Conservation (phyloP, 805 yeast genomes). For the Metschnikowia similis region DNA sequence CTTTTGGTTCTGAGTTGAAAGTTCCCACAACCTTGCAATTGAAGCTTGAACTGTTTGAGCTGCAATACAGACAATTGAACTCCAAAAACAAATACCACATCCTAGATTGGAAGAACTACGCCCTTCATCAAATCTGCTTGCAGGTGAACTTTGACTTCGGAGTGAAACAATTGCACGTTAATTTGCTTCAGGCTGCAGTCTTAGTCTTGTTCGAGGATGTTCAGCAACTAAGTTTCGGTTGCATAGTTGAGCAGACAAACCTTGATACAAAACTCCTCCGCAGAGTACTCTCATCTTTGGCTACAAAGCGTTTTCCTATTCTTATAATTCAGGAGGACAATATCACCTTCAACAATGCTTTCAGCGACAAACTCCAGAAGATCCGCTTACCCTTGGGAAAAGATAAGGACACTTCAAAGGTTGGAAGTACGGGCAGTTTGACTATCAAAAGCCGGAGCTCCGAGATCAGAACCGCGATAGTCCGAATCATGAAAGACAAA, state of each 20-base stretch:
- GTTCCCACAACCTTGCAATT: slow-evolving; percentile 23
- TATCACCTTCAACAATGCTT: slow-evolving; percentile 19
- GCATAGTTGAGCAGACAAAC: slow-evolving; percentile 25
- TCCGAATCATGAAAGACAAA: slow-evolving; percentile 30
- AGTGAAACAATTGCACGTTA: slow-evolving; percentile 31
- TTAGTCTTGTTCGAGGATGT: slow-evolving; percentile 34
- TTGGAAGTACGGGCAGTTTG: slow-evolving; percentile 7
- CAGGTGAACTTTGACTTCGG: slow-evolving; percentile 28
- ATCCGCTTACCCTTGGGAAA: slow-evolving; percentile 29
- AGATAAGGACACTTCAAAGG: slow-evolving; percentile 7
- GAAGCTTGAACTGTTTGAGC: slow-evolving; percentile 20
- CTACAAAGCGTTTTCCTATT: slow-evolving; percentile 28
- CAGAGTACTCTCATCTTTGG: slow-evolving; percentile 27
- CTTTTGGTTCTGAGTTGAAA: slow-evolving; percentile 15
- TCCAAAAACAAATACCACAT: slow-evolving; percentile 22
- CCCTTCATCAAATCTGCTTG: slow-evolving; percentile 39
- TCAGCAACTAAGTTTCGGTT: slow-evolving; percentile 17
- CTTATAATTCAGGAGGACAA: slow-evolving; percentile 15
- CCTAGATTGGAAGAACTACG: slow-evolving; percentile 40
- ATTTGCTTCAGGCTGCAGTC: slow-evolving; percentile 42
- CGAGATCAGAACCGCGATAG: slow-evolving; percentile 27
- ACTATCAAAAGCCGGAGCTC: slow-evolving; percentile 23
- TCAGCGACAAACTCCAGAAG: slow-evolving; percentile 24
- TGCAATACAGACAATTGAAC: slow-evolving; percentile 17
- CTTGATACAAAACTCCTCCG: slow-evolving; percentile 29